A percentile compares a stretch with the other conserved stretches of the same genome.
Evolutionary conservation across 352 stramenopile genomes (phyloP).

Genomic region (Achlya hypogyna): DNA sequence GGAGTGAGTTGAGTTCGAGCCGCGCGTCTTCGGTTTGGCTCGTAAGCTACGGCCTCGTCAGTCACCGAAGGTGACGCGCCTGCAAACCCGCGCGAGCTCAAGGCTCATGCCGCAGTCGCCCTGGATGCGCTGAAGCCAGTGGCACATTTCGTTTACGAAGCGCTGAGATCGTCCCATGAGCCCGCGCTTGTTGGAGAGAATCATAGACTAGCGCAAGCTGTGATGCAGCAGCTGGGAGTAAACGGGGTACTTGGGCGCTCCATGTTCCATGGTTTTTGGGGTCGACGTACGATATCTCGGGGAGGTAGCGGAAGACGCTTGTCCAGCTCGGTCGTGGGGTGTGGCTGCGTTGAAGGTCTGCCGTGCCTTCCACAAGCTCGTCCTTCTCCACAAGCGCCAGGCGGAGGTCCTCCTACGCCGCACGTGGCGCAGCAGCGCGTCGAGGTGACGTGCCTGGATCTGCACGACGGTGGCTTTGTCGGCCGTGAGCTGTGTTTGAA

Average conservation of each 20-base stretch:
- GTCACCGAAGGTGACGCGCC: neutral
- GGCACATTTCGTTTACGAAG: conserved; percentile 60
- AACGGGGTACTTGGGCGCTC: neutral
- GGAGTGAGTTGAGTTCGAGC: conserved; percentile 63
- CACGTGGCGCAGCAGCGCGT: neutral
- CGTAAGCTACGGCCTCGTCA: conserved; percentile 39
- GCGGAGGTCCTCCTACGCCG: neutral
- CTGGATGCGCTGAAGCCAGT: conserved; percentile 72
- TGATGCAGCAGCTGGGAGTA: conserved; percentile 6
- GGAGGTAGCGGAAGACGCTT: conserved; percentile 42
- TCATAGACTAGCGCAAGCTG: conserved; percentile 3
- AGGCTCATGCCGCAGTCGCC: conserved; percentile 73
- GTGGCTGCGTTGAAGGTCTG: conserved; percentile 37
- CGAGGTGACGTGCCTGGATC: neutral
- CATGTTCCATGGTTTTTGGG: neutral
- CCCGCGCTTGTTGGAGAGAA: conserved; percentile 1
- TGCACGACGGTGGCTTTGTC: neutral
- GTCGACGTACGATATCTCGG: conserved; percentile 37
- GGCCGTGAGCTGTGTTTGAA: neutral
- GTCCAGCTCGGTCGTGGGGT: conserved; percentile 60
- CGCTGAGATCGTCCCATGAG: conserved; percentile 26
- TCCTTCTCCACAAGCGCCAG: neutral
- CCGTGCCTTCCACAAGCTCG: conserved; percentile 6
- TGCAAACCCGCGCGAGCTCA: conserved; percentile 50
- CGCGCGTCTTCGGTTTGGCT: conserved; percentile 69